Percentiles rank a stretch among this genome's conserved stretches.
phyloP scores from a whole-genome alignment of 2,329 filamentous ascomycete genomes.

The Pseudocercospora crystallina region DNA sequence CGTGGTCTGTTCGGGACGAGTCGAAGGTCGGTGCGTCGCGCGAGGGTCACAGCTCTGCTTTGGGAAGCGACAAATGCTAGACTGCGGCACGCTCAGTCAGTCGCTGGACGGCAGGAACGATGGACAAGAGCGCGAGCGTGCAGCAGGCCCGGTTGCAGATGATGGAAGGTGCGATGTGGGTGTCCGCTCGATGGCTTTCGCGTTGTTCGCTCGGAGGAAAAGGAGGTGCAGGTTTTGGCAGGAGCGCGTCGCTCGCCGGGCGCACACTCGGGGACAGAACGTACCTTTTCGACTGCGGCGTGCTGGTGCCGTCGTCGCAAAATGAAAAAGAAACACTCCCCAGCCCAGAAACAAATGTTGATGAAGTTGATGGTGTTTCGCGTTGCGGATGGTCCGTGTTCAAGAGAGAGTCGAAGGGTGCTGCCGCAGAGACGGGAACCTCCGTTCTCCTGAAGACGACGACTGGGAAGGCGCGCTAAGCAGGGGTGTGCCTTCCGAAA shows the following conservation, averaged over 20 bases:
- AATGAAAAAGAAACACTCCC: constrained; percentile 4
- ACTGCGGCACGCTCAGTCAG: too few species aligned
- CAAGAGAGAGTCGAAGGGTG: too few species aligned
- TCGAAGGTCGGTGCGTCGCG: constrained; percentile 28
- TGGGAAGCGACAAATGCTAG: too few species aligned
- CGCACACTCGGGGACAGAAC: constrained; percentile 1
- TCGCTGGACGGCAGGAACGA: neutral
- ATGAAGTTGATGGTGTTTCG: constrained; percentile 13
- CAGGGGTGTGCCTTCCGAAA: too few species aligned
- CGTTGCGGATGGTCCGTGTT: constrained; percentile 8
- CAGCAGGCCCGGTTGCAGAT: constrained; percentile 5
- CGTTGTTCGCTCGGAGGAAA: constrained; percentile 9
- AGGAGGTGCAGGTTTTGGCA: constrained; percentile 11
- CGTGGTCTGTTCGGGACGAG: constrained; percentile 28
- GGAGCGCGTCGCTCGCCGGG: constrained; percentile 1
- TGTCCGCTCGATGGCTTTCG: constrained; percentile 1
- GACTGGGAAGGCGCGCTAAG: too few species aligned
- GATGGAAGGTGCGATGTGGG: constrained; percentile 6
- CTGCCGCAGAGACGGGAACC: too few species aligned
- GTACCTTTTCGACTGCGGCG: constrained; percentile 8
- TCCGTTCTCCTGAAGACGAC: too few species aligned
- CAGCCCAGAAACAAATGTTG: constrained; percentile 10
- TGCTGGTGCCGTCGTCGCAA: neutral
- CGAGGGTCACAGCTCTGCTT: neutral
- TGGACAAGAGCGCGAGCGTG: neutral